Base-by-base conservation (phyloP, 2,329 filamentous ascomycete genomes). In the Neofusicoccum cordaticola region DNA sequence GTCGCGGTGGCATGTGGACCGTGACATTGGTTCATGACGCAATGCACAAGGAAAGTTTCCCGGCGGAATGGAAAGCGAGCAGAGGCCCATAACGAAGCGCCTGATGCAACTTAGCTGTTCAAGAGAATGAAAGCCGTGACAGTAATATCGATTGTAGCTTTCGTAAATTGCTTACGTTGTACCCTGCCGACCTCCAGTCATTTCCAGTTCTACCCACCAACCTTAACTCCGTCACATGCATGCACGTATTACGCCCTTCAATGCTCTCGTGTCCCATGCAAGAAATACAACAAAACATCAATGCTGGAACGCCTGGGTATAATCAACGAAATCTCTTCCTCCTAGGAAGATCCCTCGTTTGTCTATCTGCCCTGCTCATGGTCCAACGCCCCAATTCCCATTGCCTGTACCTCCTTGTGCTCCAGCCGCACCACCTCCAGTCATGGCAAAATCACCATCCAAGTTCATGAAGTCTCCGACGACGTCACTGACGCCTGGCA, bases 401-500 rank as follows among this genome's bases (percentile, higher is more conserved):
- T 39, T 19, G 11, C 41, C 44, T 27, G 42, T n/a, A n/a, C 58
- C 58, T 6, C 44, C 44, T 9, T 62, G 44, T 12, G 58, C 17
- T 22, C 31, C 58, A 17, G 41, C 58, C 4, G 44, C 42, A 41
- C 31, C 58, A 13, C 19, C 22, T 12, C 48, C 61, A 2, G 47
- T 13, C 7, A 45, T 53, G 37, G 51, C 17, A 27, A 63, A 63
- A 31, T 63, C 61, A 17, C 51, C 58, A 2, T 63, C 64, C 50
- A 67, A 27, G 15, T 63, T 62, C 75, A 77, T 77, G 47, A 77
- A 77, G 17, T 77, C 75, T 12, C 76, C 75, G 42, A 77, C 62
- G 9, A 66, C 72, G 19, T 42, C 65, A 5, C 60, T 65, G 12
- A 60, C 68, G 11, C 61, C 66, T 27, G 37, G 63, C 5, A 51